Evolutionary conservation across 164 flowering plant species (phyloP).

Genomic region (Euptelea pleiosperma): DNA sequence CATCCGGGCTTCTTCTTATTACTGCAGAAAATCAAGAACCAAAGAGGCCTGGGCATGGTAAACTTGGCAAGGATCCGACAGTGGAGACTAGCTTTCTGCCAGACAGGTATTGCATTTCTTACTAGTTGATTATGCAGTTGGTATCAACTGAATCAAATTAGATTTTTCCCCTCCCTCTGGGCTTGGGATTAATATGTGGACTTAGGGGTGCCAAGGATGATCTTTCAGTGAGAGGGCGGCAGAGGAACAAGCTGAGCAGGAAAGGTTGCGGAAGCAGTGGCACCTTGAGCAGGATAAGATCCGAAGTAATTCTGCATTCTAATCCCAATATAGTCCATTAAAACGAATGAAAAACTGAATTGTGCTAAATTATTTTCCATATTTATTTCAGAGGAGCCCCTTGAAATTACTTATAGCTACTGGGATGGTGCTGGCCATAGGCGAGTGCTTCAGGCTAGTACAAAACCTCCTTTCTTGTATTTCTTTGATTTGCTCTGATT

Average conservation of each 20-base stretch:
- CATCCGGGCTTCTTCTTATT: slow-evolving; percentile 8
- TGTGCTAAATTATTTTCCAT: slow-evolving; percentile 15
- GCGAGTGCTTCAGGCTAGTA: slow-evolving; percentile 73
- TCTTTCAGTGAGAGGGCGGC: slow-evolving; percentile 97
- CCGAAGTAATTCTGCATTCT: slow-evolving; percentile 49
- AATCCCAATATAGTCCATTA: neutral
- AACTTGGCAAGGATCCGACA: slow-evolving; percentile 92
- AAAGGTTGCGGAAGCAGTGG: slow-evolving; percentile 85
- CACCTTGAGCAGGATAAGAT: slow-evolving; percentile 80
- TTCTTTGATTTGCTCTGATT: slow-evolving; percentile 1
- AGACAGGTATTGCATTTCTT: slow-evolving; percentile 66
- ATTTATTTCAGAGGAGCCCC: slow-evolving; percentile 74
- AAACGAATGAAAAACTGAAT: neutral
- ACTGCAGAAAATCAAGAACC: slow-evolving; percentile 43
- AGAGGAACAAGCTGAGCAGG: slow-evolving; percentile 98
- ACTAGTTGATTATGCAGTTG: slow-evolving; percentile 10
- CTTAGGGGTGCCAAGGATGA: slow-evolving; percentile 53
- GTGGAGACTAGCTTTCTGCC: slow-evolving; percentile 97
- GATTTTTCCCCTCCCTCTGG: slow-evolving; percentile 1
- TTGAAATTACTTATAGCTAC: slow-evolving; percentile 94
- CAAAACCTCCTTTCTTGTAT: neutral
- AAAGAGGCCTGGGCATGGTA: slow-evolving; percentile 38
- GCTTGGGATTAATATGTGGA: slow-evolving; percentile 35
- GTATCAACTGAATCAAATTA: neutral
- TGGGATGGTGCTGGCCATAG: slow-evolving; percentile 99